Base-by-base conservation (phyloP, 345 rosid species). In the Dipteronia sinensis region DNA sequence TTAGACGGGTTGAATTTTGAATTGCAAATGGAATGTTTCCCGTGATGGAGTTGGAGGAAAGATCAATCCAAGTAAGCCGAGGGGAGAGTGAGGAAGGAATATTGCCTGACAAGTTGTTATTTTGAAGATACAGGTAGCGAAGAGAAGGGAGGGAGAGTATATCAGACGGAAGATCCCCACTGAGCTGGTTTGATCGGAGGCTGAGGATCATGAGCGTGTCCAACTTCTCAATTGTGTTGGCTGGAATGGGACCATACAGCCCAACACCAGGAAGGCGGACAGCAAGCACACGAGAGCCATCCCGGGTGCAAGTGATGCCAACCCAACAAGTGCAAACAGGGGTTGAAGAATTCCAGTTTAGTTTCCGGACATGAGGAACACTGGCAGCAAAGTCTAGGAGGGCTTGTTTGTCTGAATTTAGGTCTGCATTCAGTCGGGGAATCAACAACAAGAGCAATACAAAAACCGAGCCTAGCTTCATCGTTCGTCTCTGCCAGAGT, bases 251-350 rank as follows among this genome's bases (percentile, higher is more conserved):
- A 82, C 99, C 99, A 56, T 76, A 78, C 27, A 94, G 86, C 58
- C 98, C 97, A 58, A 85, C 81, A n/a, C 88, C 99, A 10, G 97
- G 99, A 75, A 96, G 89, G 72, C 88, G 97, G 34, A 96, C 80
- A 13, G 90, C 88, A 69, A 79, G n/a, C 61, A 96, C 98, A 46
- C 86, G 92, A 58, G 87, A 83, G 10, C 78, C 82, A 79, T 88
- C 76, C 75, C 68, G 67, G 73, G 78, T 75, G 81, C 99, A 96
- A 46, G 87, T 87, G 85, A 96, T 78, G 64, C 99, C 99, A 0
- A 90, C 64, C 99, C 99, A 96, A 15, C 92, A 82, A 59, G 80
- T 46, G 78, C 99, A 96, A 61, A 88, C 59, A 44, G 87, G 66
- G 55, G 76, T 83, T 25, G 83, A 72, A 20, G 87, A 66, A 58